A percentile compares a stretch with the other conserved stretches of the same genome.
Conservation (phyloP, 2,329 filamentous ascomycete species). For the Pleochaeta shiraiana region DNA sequence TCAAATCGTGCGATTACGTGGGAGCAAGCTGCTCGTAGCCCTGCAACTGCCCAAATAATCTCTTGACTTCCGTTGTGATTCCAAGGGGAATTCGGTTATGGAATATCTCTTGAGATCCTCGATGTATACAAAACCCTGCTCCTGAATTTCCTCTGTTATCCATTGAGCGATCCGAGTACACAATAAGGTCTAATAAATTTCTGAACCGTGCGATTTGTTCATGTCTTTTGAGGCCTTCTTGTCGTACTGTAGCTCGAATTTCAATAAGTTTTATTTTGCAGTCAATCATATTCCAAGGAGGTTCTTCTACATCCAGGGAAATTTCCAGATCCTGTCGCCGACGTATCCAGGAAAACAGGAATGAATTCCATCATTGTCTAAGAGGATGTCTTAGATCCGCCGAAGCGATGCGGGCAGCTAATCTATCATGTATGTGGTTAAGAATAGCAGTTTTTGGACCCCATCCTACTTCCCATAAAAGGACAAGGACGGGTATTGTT, state of each 20-base stretch:
- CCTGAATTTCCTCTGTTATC: no score
- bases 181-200: no score
- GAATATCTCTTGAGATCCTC: background rate
- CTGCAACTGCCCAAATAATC: background rate
- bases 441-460: no score
- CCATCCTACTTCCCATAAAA: no score
- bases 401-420: background rate
- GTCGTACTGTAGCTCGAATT: no score
- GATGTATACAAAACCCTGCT: background rate
- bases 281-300: no score
- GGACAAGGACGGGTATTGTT: no score
- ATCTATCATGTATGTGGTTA: background rate
- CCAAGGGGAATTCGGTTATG: background rate
- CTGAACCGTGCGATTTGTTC: no score
- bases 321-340: background rate
- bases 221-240: no score
- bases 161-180: no score
- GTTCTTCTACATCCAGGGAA: no score
- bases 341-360: background rate
- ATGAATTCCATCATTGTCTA: background rate
- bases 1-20: background rate
- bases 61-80: background rate
- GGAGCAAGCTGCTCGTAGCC: background rate
- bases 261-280: no score
- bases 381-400: background rate